Percentiles rank a stretch among this genome's conserved stretches.
These are phyloP conservation scores for Cubamyces sp. DNA, from an alignment of 768 basidiomycete genomes.

Conservation along the genomic window DNA sequence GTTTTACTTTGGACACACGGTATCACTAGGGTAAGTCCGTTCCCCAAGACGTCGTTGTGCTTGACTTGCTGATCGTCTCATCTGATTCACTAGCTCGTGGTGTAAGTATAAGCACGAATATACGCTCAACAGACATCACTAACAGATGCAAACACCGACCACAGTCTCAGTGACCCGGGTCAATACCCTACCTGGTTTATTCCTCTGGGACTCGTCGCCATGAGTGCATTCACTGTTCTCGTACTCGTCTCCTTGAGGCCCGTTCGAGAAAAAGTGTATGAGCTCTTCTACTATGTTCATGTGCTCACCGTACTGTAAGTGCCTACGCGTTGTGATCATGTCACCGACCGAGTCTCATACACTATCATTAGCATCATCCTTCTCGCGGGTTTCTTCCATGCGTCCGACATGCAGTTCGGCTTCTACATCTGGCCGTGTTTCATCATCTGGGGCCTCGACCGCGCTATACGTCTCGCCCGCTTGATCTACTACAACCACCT, in stretches of 20 bases:
- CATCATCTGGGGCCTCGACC: slow-evolving; percentile 59
- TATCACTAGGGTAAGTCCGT: background rate
- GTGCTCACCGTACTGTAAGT: slow-evolving; percentile 47
- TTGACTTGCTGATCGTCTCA: background rate
- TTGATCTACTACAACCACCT: slow-evolving; percentile 49
- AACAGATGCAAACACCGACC: background rate
- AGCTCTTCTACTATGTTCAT: slow-evolving; percentile 56
- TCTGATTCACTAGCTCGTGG: slow-evolving; percentile 34
- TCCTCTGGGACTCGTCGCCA: slow-evolving; percentile 41
- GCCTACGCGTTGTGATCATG: background rate
- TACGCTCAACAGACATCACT: background rate
- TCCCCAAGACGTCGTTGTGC: too few species aligned
- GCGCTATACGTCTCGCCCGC: slow-evolving; percentile 51
- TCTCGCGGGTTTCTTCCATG: slow-evolving; percentile 37
- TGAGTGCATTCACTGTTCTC: slow-evolving; percentile 45
- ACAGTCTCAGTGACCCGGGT: background rate
- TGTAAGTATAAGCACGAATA: slow-evolving; percentile 32
- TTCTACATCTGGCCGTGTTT: slow-evolving; percentile 54
- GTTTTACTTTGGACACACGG: slow-evolving; percentile 55
- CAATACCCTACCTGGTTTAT: slow-evolving; percentile 29
- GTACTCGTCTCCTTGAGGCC: slow-evolving; percentile 50
- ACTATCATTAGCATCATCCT: slow-evolving; percentile 35
- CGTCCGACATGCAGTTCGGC: slow-evolving; percentile 31
- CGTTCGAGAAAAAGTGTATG: slow-evolving; percentile 51
- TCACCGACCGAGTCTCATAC: background rate